These are phyloP conservation scores for Vitis rotundifolia DNA, from an alignment of 164 flowering plant species.

Conservation along the genomic window DNA sequence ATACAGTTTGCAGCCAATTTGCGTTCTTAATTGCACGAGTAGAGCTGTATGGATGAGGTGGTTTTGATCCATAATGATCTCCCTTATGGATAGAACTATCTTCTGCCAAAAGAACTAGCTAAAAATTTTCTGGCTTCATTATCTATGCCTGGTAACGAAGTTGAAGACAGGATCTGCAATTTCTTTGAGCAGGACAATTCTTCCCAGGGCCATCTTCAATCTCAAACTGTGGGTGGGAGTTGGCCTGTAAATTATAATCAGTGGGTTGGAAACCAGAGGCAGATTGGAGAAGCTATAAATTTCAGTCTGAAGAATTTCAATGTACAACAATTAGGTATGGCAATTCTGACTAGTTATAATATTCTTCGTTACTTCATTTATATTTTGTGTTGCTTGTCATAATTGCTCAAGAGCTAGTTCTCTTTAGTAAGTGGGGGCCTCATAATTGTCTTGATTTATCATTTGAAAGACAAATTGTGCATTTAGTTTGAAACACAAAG, in stretches of 20 bases:
- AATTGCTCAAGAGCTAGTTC: background rate
- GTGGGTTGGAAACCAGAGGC: constrained; percentile 8
- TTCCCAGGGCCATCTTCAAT: constrained; percentile 7
- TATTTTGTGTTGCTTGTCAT: background rate
- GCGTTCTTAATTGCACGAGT: too few species aligned
- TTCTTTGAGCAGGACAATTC: constrained; percentile 12
- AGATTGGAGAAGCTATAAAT: background rate
- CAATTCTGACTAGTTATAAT: background rate
- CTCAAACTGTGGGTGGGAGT: constrained; percentile 8
- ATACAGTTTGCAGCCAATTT: too few species aligned
- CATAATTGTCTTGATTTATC: background rate
- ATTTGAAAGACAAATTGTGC: background rate
- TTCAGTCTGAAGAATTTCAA: constrained; percentile 4
- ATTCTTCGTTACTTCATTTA: background rate
- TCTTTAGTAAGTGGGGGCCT: background rate
- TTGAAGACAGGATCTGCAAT: constrained; percentile 19
- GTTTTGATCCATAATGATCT: constrained; percentile 8
- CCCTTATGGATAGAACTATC: background rate
- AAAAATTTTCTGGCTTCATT: background rate
- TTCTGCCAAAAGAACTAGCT: background rate
- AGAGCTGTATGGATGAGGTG: background rate
- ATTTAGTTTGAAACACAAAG: constrained; percentile 1
- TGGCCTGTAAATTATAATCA: constrained; percentile 6
- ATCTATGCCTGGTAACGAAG: constrained; percentile 24
- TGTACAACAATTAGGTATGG: constrained; percentile 7